phyloP scores from a whole-genome alignment of 1,284 basidiomycete species.

The Fomitopsis schrenkii region DNA sequence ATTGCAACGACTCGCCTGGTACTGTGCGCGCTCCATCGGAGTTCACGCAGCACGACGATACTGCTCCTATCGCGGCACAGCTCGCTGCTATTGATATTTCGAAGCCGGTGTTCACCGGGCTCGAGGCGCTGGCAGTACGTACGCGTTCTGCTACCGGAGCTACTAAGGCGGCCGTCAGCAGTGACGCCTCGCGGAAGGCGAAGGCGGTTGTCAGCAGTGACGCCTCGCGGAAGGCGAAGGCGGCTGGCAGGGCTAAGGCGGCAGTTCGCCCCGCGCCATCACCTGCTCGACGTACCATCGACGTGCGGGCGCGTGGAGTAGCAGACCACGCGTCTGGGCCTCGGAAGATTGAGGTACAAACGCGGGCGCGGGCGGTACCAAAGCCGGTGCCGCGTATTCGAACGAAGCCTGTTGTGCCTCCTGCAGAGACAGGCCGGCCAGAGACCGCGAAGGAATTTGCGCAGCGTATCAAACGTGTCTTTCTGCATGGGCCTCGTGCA shows the following conservation, averaged over 20 bases:
- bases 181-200: too few species aligned
- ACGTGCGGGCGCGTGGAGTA: too few species aligned
- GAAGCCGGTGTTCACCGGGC: neutral
- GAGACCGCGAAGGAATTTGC: neutral
- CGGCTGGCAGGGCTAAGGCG: too few species aligned
- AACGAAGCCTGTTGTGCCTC: neutral
- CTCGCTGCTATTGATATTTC: neutral
- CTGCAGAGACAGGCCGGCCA: neutral
- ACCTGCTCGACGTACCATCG: too few species aligned
- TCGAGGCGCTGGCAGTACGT: neutral
- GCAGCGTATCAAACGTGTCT: neutral
- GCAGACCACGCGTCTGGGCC: slow-evolving; percentile 15
- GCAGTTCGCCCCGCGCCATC: too few species aligned
- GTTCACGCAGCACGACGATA: neutral
- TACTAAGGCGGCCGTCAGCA: too few species aligned
- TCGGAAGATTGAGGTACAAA: too few species aligned
- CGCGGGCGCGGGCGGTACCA: too few species aligned
- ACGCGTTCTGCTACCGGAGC: too few species aligned
- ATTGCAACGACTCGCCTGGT: neutral
- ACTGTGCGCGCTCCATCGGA: neutral
- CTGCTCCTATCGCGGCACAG: neutral
- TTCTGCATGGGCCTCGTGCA: neutral
- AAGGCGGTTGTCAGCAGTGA: too few species aligned
- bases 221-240: too few species aligned
- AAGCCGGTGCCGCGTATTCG: too few species aligned